Evolutionary conservation across 2,329 filamentous ascomycete genomes (phyloP).

Genomic region (Neoscytalidium dimidiatum): DNA sequence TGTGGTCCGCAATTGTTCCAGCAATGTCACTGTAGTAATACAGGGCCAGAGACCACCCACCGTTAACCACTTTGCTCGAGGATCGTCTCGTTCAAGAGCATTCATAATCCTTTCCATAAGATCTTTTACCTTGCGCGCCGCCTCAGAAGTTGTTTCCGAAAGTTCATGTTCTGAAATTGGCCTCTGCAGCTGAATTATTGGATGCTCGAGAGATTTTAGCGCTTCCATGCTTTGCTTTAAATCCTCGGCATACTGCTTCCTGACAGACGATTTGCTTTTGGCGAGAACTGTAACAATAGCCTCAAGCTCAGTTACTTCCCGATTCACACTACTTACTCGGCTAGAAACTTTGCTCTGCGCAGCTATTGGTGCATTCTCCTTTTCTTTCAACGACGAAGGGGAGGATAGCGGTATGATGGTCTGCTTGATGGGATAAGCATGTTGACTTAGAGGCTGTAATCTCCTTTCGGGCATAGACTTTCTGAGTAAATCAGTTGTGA

Average conservation of each 20-base stretch:
- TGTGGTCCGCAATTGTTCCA: constrained; percentile 50
- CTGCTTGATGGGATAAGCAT: background rate
- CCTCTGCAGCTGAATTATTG: background rate
- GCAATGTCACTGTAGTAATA: constrained; percentile 29
- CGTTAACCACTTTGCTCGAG: constrained; percentile 29
- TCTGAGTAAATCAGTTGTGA: background rate
- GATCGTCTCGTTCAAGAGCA: background rate
- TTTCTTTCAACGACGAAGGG: background rate
- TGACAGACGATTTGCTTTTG: background rate
- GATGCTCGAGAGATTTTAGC: background rate
- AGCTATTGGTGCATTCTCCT: background rate
- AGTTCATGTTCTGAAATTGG: background rate
- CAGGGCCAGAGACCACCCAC: constrained; percentile 19
- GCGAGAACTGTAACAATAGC: background rate
- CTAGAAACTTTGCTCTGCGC: background rate
- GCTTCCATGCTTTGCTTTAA: constrained; percentile 9
- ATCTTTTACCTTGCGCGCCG: background rate
- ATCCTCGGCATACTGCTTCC: background rate
- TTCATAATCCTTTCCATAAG: background rate
- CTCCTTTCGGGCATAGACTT: background rate
- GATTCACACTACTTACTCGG: background rate
- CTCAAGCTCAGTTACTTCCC: background rate
- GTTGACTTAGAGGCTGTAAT: background rate
- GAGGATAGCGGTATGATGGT: background rate
- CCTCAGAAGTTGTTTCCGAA: background rate